Conservation (phyloP, 495 filamentous ascomycete genomes). For the Annulohypoxylon moriforme region DNA sequence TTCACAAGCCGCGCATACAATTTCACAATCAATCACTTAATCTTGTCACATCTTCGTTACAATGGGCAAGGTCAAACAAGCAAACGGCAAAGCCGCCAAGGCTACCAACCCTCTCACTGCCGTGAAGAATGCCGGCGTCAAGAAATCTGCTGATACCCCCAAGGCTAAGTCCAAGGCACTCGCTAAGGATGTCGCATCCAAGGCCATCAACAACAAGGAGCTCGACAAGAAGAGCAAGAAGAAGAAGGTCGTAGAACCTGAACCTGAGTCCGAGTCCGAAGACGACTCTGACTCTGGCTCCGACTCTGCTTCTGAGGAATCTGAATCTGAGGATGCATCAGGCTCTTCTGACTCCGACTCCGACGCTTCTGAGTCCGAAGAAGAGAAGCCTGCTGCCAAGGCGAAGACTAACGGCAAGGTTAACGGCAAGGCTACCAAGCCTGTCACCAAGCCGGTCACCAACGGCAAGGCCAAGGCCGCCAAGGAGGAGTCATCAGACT, state of each 20-base stretch:
- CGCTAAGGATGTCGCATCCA: slow-evolving; percentile 59
- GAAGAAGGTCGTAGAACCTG: slow-evolving; percentile 62
- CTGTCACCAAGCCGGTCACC: slow-evolving; percentile 24
- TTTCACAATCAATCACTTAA: slow-evolving; percentile 25
- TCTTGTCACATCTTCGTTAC: slow-evolving; percentile 37
- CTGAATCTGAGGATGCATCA: slow-evolving; percentile 50
- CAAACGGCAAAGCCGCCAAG: slow-evolving; percentile 57
- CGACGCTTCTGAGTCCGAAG: slow-evolving; percentile 25
- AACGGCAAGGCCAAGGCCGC: slow-evolving; percentile 38
- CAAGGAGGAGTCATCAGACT: slow-evolving; percentile 49
- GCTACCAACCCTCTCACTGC: slow-evolving; percentile 50
- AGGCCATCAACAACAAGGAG: slow-evolving; percentile 55
- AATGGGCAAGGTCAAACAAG: slow-evolving; percentile 70
- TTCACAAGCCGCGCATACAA: slow-evolving; percentile 35
- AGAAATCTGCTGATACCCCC: slow-evolving; percentile 56
- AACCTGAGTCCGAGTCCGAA: slow-evolving; percentile 50
- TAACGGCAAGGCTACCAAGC: slow-evolving; percentile 28
- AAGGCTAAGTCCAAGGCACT: slow-evolving; percentile 67
- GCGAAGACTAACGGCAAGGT: slow-evolving; percentile 22
- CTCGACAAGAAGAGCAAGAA: slow-evolving; percentile 64
- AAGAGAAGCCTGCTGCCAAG: slow-evolving; percentile 32
- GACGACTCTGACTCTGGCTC: slow-evolving; percentile 45
- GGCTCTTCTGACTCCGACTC: slow-evolving; percentile 28
- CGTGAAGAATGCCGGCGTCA: slow-evolving; percentile 54
- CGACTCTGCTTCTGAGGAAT: slow-evolving; percentile 49